These are phyloP conservation scores for Eremochloa ophiuroides DNA, from an alignment of 176 grass and related monocot species.

Conservation along the genomic window DNA sequence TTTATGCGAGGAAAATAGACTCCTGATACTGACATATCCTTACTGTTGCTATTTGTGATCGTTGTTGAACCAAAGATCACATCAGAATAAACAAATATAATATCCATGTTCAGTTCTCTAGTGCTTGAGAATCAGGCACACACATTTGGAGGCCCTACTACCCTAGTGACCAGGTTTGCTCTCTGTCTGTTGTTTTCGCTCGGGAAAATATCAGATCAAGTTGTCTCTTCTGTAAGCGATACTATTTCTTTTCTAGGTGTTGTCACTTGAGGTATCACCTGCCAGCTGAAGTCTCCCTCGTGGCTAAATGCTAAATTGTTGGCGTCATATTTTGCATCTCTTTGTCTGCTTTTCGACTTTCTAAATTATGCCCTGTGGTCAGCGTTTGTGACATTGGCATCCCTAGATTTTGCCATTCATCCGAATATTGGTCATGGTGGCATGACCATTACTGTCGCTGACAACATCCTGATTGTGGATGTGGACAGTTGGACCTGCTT, in stretches of 20 bases:
- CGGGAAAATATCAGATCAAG: not conserved
- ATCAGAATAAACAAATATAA: slow-evolving; percentile 15
- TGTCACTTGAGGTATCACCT: slow-evolving; percentile 33
- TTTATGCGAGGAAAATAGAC: not conserved
- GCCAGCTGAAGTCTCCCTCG: slow-evolving; percentile 10
- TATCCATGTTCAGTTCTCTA: not conserved
- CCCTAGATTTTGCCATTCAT: slow-evolving; percentile 6
- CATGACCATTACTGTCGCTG: not conserved
- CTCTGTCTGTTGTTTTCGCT: slow-evolving; percentile 12
- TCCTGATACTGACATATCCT: not conserved
- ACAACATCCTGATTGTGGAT: slow-evolving; percentile 5
- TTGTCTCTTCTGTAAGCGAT: slow-evolving; percentile 12
- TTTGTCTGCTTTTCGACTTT: slow-evolving; percentile 32
- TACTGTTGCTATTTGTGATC: not conserved
- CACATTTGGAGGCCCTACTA: slow-evolving; percentile 2
- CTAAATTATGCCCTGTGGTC: slow-evolving; percentile 7
- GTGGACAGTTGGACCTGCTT: not conserved
- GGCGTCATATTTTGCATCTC: slow-evolving; percentile 34
- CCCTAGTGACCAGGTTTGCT: not conserved
- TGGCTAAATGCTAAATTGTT: slow-evolving; percentile 23
- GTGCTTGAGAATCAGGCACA: slow-evolving; percentile 7
- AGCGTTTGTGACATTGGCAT: slow-evolving; percentile 10
- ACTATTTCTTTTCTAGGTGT: slow-evolving; percentile 21
- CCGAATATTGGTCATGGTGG: slow-evolving; percentile 13
- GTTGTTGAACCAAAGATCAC: not conserved